Conservation (phyloP, 1,139 yeast species). For the Trichomonascaceae sp. region DNA sequence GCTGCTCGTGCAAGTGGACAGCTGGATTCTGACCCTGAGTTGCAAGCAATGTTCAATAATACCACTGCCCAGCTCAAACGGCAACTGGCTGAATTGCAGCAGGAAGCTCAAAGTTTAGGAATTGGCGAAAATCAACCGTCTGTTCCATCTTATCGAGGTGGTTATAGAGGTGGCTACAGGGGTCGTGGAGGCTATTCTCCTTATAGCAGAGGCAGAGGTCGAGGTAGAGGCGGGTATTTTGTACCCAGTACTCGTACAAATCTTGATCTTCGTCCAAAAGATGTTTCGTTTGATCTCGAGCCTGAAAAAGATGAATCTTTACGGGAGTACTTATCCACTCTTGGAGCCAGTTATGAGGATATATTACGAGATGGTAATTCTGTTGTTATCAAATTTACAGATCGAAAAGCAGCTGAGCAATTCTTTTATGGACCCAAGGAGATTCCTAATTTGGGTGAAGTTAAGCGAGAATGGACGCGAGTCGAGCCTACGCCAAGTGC, state of each 20-base stretch:
- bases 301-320: constrained; percentile 32
- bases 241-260: constrained; percentile 20
- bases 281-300: constrained; percentile 31
- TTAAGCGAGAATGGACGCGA: constrained; percentile 30
- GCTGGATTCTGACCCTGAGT: constrained; percentile 6
- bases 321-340: constrained; percentile 23
- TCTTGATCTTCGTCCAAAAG: constrained; percentile 37
- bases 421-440: constrained; percentile 28
- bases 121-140: constrained; percentile 14
- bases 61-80: constrained; percentile 31
- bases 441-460: constrained; percentile 30
- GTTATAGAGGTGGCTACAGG: constrained; percentile 23
- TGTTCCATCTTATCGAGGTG: constrained; percentile 10
- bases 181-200: constrained; percentile 18
- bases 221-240: constrained; percentile 16
- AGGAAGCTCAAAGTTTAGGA: constrained; percentile 33
- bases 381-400: constrained; percentile 35
- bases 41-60: constrained; percentile 21
- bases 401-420: constrained; percentile 38
- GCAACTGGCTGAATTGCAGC: constrained; percentile 32
- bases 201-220: constrained; percentile 21
- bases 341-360: constrained; percentile 22
- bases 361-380: constrained; percentile 16
- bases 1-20: constrained; percentile 25
- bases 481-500: constrained; percentile 8